A percentile compares a stretch with the other conserved stretches of the same genome.
Conservation (phyloP, 2,329 filamentous ascomycete species). For the Xylariaceae sp. region DNA sequence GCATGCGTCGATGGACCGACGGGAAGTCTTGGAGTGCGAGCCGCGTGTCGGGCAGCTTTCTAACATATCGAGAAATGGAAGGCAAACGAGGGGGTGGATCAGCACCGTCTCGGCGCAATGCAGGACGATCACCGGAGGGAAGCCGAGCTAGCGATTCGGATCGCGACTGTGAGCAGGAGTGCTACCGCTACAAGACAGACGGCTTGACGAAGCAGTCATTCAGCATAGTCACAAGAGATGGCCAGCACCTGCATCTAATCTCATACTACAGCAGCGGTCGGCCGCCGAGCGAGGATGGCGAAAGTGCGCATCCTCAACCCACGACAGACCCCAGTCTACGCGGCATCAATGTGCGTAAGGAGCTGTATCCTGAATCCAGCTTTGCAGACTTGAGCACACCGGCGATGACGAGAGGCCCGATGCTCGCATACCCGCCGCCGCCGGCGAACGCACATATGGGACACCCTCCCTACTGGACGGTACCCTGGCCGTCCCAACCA, state of each 20-base stretch:
- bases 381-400: slow-evolving; percentile 80
- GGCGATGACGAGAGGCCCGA: slow-evolving; percentile 70
- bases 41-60: slow-evolving; percentile 91
- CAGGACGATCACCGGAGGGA: slow-evolving; percentile 77
- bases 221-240: slow-evolving; percentile 86
- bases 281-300: slow-evolving; percentile 65
- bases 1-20: slow-evolving; percentile 97
- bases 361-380: slow-evolving; percentile 95
- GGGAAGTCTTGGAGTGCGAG: slow-evolving; percentile 99
- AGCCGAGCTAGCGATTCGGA: slow-evolving; percentile 78
- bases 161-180: slow-evolving; percentile 78
- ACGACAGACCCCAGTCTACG: slow-evolving; percentile 74
- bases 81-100: slow-evolving; percentile 86
- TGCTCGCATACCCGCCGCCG: slow-evolving; percentile 43
- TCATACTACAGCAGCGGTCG: slow-evolving; percentile 93
- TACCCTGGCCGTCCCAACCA: slow-evolving; percentile 32
- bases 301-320: slow-evolving; percentile 63
- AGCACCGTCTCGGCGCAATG: slow-evolving; percentile 50
- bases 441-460: slow-evolving; percentile 28
- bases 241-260: slow-evolving; percentile 93
- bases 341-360: slow-evolving; percentile 80
- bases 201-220: slow-evolving; percentile 99
- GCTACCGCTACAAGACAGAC: slow-evolving; percentile 91
- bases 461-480: slow-evolving; percentile 17
- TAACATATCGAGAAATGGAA: slow-evolving; percentile 98